These are phyloP conservation scores for Plectranthus barbatus DNA, from an alignment of 257 asterid genomes.

Conservation along the genomic window DNA sequence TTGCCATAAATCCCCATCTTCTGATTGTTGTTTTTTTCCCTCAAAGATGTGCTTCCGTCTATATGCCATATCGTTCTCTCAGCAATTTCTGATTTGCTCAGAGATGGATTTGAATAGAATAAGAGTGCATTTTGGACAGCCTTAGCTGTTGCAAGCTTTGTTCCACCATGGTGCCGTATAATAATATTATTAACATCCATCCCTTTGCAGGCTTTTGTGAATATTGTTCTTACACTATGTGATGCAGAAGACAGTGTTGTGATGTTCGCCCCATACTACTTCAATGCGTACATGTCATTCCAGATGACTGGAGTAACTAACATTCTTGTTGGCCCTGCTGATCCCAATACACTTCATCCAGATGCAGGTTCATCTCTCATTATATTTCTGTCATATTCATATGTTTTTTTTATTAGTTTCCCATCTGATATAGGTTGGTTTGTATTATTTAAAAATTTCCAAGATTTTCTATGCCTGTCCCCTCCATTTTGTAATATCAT, in stretches of 20 bases:
- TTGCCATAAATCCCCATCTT: no score
- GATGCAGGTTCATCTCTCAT: conserved; percentile 64
- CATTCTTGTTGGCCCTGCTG: conserved; percentile 87
- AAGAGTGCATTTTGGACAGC: no score
- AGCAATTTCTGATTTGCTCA: no score
- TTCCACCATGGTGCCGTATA: not conserved
- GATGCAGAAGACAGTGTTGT: conserved; percentile 88
- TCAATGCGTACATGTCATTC: conserved; percentile 92
- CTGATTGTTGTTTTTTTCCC: not conserved
- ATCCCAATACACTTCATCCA: conserved; percentile 81
- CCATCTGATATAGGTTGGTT: not conserved
- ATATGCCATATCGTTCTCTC: not conserved
- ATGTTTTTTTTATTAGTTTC: not conserved
- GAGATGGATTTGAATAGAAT: no score
- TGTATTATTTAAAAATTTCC: not conserved
- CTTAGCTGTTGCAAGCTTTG: not conserved
- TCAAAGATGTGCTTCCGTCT: not conserved
- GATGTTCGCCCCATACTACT: conserved; percentile 98
- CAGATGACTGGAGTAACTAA: conserved; percentile 97
- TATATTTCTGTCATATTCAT: not conserved
- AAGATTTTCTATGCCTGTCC: not conserved
- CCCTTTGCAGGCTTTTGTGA: conserved; percentile 80
- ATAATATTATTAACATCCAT: not conserved
- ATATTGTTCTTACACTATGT: conserved; percentile 75
- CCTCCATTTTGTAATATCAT: not conserved